Evolutionary conservation across 2,329 filamentous ascomycete genomes (phyloP), one percentile per base, ranked within the genome.

Genomic region (Phoma herbarum): DNA sequence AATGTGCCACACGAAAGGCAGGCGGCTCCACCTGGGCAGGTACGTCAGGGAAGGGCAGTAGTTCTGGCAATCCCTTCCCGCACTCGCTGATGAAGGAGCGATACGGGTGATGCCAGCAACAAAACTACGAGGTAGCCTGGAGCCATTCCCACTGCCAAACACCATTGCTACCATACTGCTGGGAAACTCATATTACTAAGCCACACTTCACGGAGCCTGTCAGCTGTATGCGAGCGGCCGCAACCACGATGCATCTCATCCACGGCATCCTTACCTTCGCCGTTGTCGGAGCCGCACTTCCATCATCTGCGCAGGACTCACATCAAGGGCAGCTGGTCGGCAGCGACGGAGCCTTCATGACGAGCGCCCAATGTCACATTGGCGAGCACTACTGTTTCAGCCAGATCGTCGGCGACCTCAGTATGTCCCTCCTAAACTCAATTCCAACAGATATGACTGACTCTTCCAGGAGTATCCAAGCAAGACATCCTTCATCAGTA

Each of bases 401-500:
- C 31, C 49, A 59, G 35, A 58, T 66, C 23, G 28, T 64, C n/a
- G 50, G 54, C 23, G 55, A 56, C 1, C 62, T 58, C 16, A 52
- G 63, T 64, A 60, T 14, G 42, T 42, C 20, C 39, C n/a, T 26
- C 14, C 20, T 22, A 16, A 11, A 6, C n/a, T 31, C 45, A 20
- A 8, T 25, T 22, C 10, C 10, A 22, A 11, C 41, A n/a, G 16
- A 9, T 0, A 9, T 20, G 7, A 20, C 55, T 58, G 22, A 58
- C 26, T 4, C 14, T 1, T 8, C 2, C 25, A 54, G 51, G 22
- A 33, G 59, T 67, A 26, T 41, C 52, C 14, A 55, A 57, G n/a
- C 65, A 69, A 25, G 61, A 37, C 1, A 51, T 64, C 4, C 64
- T 69, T 1, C 62, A 66, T 14, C 62, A 59, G 14, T 68, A 67